Base-by-base conservation (phyloP, 768 basidiomycete genomes). In the Myochromella boudieri region DNA sequence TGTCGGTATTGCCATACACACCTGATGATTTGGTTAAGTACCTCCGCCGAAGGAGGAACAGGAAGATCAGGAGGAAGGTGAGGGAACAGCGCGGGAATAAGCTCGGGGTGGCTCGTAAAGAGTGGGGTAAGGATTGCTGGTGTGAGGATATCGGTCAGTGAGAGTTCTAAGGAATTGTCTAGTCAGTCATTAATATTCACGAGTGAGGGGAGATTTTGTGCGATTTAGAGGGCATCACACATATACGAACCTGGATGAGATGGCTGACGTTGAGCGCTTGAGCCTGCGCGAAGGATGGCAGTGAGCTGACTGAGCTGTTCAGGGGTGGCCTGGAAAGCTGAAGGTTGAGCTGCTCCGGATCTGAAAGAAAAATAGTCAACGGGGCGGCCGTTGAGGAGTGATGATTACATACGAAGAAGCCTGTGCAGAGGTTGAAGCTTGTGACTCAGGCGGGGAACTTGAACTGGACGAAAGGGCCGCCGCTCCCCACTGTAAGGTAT, bases 61-160 rank as follows among this genome's bases (percentile, higher is more conserved):
- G 85, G 84, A 7, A 91, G 73, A 65, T 88, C 87, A 6, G 87
- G 73, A 1, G 93, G 92, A 18, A 95, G 79, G 55, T 91, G 82
- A 2, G 92, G 89, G 61, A 87, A 87, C 50, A 95, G 71, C 2
- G 85, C 65, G 3, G 77, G 67, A 40, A 89, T 73, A 32, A 95
- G 72, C 36, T 80, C 77, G 0, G 89, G 89, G 58, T 85, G 82
- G 26, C 75, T 73, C 6, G 71, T 66, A 64, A 95, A 87, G 7
- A 97, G 70, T 6, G 87, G 84, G 10, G 75, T 68, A 44, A 95
- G 72, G 65, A 86, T 85, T 34, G 82, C 66, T 5, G 87, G 79
- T 27, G 90, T 85, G 51, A 92, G 74, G 57, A 94, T 76, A 65
- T 95, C 85, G 32, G 79, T 75, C 50, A 94, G 72, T 43, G 87